Base-by-base conservation (phyloP, 331 rosid genomes). In the Malus hybrid region DNA sequence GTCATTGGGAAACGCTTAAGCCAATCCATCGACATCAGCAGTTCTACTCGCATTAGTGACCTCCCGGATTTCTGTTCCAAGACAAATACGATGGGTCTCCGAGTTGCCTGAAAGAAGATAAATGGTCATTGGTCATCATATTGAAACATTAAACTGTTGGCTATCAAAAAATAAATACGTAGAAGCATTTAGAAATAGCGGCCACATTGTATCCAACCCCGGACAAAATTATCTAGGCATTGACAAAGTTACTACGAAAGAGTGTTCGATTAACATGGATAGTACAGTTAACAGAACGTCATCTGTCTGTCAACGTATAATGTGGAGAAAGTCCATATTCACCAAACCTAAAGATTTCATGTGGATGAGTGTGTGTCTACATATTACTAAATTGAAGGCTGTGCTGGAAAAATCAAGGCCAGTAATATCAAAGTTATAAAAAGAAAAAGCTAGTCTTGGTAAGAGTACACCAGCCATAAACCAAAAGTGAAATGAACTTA, bases 1-100 rank as follows among this genome's bases (percentile, higher is more conserved):
- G 33, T 63, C 73, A 72, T 50, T 12, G 55, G 75, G 67, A 6
- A 54, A 75, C 22, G 68, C 71, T 73, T 60, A 22, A 75, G 82
- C 29, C 73, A 61, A 36, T 54, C 74, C 14, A 46, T 9, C 14
- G 44, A 15, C 33, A 12, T 6, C 0, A 46, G 68, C 34, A 55
- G 72, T 64, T 28, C 5, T n/a, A 56, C 64, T 64, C 20, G 67
- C 75, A 73, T 87, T 77, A 93, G 79, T 77, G 95, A 61, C 97
- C 97, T 52, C 90, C 89, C 1, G 97, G 96, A 76, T 74, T 87
- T 81, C 92, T 87, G 80, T 91, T 93, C 98, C 98, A 93, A 32
- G 98, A 93, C 83, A 93, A 80, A 75, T 91, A 93, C 2, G 97
- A 82, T 2, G 98, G 97, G 77, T 93, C 98, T 65, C 98, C 99